These are phyloP conservation scores for Aureobasidium leucospermi DNA, from an alignment of 2,329 filamentous ascomycete species.

Conservation along the genomic window DNA sequence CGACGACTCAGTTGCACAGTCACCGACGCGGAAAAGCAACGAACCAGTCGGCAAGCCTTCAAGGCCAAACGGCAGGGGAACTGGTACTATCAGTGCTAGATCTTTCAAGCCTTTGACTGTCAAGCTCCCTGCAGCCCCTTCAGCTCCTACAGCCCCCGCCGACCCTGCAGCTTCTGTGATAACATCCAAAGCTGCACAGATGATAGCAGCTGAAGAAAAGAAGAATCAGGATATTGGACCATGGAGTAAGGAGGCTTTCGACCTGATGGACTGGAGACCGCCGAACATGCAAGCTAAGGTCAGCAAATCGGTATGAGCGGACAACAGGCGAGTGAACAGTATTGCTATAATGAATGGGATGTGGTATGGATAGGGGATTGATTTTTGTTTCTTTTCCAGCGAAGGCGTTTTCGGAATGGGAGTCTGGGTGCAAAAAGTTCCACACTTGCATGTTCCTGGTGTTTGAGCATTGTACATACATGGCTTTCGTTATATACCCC, in stretches of 20 bases:
- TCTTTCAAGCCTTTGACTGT: constrained; percentile 24
- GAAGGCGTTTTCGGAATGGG: background rate
- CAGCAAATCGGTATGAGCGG: background rate
- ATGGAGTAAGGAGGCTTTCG: constrained; percentile 63
- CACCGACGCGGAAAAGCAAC: background rate
- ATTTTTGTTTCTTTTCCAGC: background rate
- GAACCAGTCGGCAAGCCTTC: background rate
- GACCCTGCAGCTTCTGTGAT: constrained; percentile 8
- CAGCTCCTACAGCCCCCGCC: too few species aligned
- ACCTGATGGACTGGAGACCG: constrained; percentile 58
- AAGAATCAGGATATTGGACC: constrained; percentile 44
- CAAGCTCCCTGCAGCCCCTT: background rate
- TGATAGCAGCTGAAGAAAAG: constrained; percentile 16
- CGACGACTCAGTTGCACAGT: background rate
- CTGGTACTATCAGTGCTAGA: constrained; percentile 19
- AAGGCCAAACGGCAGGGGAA: background rate
- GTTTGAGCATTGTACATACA: background rate
- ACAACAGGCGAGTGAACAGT: background rate
- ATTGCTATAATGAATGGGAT: background rate
- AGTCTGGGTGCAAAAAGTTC: background rate
- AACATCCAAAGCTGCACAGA: constrained; percentile 1
- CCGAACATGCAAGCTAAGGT: constrained; percentile 26
- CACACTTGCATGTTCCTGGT: background rate
- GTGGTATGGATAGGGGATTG: background rate
- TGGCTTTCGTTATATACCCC: background rate